Evolutionary conservation across 2,329 filamentous ascomycete genomes (phyloP), one percentile per base, ranked within the genome.

Genomic region (Ambrosiella xylebori): DNA sequence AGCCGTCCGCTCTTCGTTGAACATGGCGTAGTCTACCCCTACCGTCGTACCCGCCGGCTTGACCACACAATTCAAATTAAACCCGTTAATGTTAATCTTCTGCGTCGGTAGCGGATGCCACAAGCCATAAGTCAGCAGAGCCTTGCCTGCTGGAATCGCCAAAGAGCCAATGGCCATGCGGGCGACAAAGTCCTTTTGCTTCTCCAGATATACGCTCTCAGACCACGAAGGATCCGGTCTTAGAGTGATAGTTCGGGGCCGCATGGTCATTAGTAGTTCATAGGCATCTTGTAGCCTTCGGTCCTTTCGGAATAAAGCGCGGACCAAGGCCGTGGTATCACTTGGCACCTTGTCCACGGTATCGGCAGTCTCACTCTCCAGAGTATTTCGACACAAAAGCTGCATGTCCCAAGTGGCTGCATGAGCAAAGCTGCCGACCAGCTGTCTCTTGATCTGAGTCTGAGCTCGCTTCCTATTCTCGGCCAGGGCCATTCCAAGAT

Each of bases 1-100:
- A 66, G 88, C 91, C 45, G 95, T 88, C 69, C 95, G 97, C 65
- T 98, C 93, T 70, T 98, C 93, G 0, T 87, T 91, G 65, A 95
- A 95, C 1, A 85, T 75, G 5, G 78, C 76, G 65, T 91, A 88
- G 66, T 98, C 93, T 6, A 93, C 89, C n/a, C 88, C 90, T 37
- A 98, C 86, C 1, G 88, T 94, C 40, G 89, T 89, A 62, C 94
- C 93, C 61, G 86, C 84, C 2, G 94, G 93, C 66, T 89, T 93
- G 74, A 98, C 90, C 7, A 93, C 76, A 66, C 90, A 96, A 57
- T 87, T 88, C 40, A 95, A 77, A 62, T 90, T 95, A 71, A 98
- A 98, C 0, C 90, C 91, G 54, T 86, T 80, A 50, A 96, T 85
- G 12, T 85, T 83, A 64, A 94, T 88, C 65, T 90, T 94, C 67